A percentile compares a stretch with the other conserved stretches of the same genome.
phyloP scores from a whole-genome alignment of 768 basidiomycete genomes.

The Chlorophyllum brunneum region DNA sequence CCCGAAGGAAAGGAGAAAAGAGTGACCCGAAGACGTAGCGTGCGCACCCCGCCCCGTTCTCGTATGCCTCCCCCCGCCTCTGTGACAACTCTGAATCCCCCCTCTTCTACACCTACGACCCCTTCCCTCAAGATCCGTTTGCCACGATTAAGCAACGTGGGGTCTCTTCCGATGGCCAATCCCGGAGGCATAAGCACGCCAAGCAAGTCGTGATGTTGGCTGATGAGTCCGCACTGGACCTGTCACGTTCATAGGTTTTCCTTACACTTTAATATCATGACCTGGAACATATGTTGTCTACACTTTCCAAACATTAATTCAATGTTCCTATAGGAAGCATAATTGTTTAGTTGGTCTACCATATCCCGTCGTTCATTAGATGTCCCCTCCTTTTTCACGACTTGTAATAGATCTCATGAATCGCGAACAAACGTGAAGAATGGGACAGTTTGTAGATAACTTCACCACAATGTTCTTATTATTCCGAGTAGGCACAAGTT shows the following conservation, averaged over 20 bases:
- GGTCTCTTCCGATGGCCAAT: slow-evolving; percentile 19
- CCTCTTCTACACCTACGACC: slow-evolving; percentile 23
- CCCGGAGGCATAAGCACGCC: slow-evolving; percentile 22
- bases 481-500: too few relatives aligned
- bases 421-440: background rate
- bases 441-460: background rate
- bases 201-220: slow-evolving; percentile 19
- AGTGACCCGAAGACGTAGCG: slow-evolving; percentile 22
- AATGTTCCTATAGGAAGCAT: slow-evolving; percentile 11
- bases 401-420: slow-evolving; percentile 3
- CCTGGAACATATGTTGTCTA: slow-evolving; percentile 1
- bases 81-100: slow-evolving; percentile 21
- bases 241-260: background rate
- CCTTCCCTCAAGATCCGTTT: slow-evolving; percentile 56
- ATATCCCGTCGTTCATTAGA: slow-evolving; percentile 8
- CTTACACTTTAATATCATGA: background rate
- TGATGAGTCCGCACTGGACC: background rate
- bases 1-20: slow-evolving; percentile 21
- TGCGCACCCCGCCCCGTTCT: slow-evolving; percentile 29
- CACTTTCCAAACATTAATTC: slow-evolving; percentile 1
- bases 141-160: slow-evolving; percentile 37
- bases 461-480: too few relatives aligned
- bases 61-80: slow-evolving; percentile 13
- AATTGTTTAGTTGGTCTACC: slow-evolving; percentile 11
- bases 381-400: background rate